These are phyloP conservation scores for Neofusicoccum umdonicola DNA, from an alignment of 2,329 filamentous ascomycete species.

Conservation along the genomic window DNA sequence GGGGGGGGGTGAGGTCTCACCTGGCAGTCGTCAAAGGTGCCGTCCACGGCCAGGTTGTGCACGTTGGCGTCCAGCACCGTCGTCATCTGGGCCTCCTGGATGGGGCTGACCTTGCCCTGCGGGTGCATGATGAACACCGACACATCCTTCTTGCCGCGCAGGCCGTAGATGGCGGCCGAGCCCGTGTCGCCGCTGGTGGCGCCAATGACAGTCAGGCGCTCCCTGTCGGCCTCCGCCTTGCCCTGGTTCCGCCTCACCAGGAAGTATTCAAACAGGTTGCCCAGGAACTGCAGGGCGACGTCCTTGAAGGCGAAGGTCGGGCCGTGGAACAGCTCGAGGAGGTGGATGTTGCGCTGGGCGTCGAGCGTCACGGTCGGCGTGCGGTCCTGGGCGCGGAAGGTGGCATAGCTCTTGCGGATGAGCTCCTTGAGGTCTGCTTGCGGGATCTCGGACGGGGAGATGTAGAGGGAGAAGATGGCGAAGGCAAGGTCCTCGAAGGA, in stretches of 20 bases:
- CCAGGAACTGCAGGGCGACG: slow-evolving; percentile 86
- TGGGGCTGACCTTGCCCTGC: slow-evolving; percentile 82
- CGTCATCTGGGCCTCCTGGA: slow-evolving; percentile 97
- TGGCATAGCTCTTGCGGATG: slow-evolving; percentile 80
- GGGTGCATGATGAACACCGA: slow-evolving; percentile 94
- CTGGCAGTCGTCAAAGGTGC: slow-evolving; percentile 96
- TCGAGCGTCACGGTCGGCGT: slow-evolving; percentile 79
- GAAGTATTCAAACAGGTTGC: slow-evolving; percentile 94
- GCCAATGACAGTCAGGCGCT: slow-evolving; percentile 42
- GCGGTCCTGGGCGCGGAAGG: slow-evolving; percentile 76
- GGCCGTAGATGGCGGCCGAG: slow-evolving; percentile 91
- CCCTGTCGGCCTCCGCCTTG: slow-evolving; percentile 64
- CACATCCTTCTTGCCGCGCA: slow-evolving; percentile 94
- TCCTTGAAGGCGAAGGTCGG: slow-evolving; percentile 94
- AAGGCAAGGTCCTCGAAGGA: slow-evolving; percentile 80
- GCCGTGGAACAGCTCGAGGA: slow-evolving; percentile 94
- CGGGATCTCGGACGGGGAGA: slow-evolving; percentile 80
- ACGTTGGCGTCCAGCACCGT: slow-evolving; percentile 88
- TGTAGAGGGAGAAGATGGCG: slow-evolving; percentile 83
- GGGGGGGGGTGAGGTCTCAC: slow-evolving; percentile 38
- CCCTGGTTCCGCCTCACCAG: slow-evolving; percentile 69
- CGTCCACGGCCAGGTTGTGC: slow-evolving; percentile 84
- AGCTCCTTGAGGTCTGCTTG: slow-evolving; percentile 75
- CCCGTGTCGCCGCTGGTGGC: slow-evolving; percentile 62
- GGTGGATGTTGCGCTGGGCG: slow-evolving; percentile 67